Evolutionary conservation across 176 grass and related monocot species (phyloP).

Genomic region (Hyparrhenia diplandra): DNA sequence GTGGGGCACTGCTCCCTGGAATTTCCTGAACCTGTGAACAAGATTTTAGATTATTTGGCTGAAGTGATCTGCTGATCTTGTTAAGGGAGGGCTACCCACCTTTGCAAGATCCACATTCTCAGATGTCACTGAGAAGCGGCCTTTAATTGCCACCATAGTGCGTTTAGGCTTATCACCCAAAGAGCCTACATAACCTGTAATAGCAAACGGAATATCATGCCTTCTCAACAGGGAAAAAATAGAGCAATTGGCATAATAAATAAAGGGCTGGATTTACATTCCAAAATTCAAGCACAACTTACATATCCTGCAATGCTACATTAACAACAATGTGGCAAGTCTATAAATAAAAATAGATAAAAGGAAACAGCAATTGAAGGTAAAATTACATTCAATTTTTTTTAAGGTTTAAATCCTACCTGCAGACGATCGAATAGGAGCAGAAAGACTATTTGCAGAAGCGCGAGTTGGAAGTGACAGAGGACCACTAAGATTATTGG

Average conservation of each 20-base stretch:
- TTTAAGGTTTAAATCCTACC: constrained; percentile 47
- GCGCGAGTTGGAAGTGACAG: constrained; percentile 93
- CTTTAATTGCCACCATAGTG: constrained; percentile 86
- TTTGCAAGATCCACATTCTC: constrained; percentile 98
- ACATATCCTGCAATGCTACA: neutral
- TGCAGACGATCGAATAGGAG: constrained; percentile 88
- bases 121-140: constrained; percentile 96
- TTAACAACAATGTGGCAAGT: neutral
- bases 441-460: constrained; percentile 97
- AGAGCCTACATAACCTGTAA: constrained; percentile 80
- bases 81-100: constrained; percentile 33
- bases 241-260: neutral
- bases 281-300: too few species aligned
- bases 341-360: constrained; percentile 18
- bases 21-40: constrained; percentile 64
- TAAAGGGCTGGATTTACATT: too few species aligned
- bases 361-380: neutral
- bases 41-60: constrained; percentile 21
- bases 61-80: constrained; percentile 12
- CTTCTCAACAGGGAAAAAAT: neutral
- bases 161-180: constrained; percentile 77
- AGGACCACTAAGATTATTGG: constrained; percentile 81
- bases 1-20: constrained; percentile 30
- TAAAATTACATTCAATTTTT: too few species aligned
- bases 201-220: neutral